Evolutionary conservation across 1,284 basidiomycete species (phyloP).

Genomic region (Lentinula novae-zelandiae): DNA sequence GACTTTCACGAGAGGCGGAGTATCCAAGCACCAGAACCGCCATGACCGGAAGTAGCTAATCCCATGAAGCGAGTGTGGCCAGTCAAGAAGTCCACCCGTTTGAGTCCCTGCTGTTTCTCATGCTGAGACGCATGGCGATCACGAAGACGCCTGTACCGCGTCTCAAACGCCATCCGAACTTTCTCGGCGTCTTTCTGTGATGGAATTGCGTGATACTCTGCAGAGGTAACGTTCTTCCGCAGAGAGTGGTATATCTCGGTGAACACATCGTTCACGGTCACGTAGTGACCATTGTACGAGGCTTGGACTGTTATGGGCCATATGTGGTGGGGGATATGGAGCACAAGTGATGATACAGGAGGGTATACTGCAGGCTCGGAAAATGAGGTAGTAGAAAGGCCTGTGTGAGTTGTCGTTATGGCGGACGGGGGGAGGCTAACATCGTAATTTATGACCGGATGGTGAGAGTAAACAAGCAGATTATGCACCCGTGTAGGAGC

Average conservation of each 20-base stretch:
- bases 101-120: slow-evolving; percentile 36
- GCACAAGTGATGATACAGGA: slow-evolving; percentile 23
- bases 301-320: slow-evolving; percentile 30
- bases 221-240: slow-evolving; percentile 30
- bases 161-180: slow-evolving; percentile 40
- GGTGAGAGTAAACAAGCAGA: slow-evolving; percentile 29
- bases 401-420: slow-evolving; percentile 25
- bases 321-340: slow-evolving; percentile 27
- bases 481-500: slow-evolving; percentile 24
- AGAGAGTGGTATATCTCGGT: slow-evolving; percentile 31
- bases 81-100: slow-evolving; percentile 36
- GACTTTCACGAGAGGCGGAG: neutral
- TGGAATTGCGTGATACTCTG: slow-evolving; percentile 36
- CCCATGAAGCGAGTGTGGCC: slow-evolving; percentile 30
- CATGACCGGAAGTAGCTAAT: slow-evolving; percentile 15
- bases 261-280: slow-evolving; percentile 35
- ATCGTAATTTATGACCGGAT: slow-evolving; percentile 28
- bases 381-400: slow-evolving; percentile 23
- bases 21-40: neutral
- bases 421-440: slow-evolving; percentile 23
- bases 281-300: slow-evolving; percentile 18
- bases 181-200: slow-evolving; percentile 28
- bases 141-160: slow-evolving; percentile 30
- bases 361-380: slow-evolving; percentile 34
- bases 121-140: slow-evolving; percentile 24